These are phyloP conservation scores for Lathyrus oleraceus DNA, from an alignment of 306 rosid species.

Conservation along the genomic window DNA sequence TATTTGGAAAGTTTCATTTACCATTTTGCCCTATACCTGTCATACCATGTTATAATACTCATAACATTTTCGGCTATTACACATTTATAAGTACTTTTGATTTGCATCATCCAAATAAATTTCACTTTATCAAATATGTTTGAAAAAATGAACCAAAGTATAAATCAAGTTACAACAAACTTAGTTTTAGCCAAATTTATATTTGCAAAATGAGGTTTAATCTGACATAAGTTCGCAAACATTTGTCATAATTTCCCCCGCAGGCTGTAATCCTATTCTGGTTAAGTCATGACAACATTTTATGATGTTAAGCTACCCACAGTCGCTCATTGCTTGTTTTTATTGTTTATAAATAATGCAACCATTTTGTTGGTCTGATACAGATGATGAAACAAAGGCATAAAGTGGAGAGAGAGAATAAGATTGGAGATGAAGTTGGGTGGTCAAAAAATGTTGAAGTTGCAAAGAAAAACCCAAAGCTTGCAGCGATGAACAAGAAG, in stretches of 20 bases:
- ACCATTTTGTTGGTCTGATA: conserved; percentile 37
- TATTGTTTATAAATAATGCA: not conserved
- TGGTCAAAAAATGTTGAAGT: conserved; percentile 91
- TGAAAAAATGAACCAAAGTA: not conserved
- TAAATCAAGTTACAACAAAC: not conserved
- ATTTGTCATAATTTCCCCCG: too few relatives aligned
- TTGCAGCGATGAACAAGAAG: conserved; percentile 93
- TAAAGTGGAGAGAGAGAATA: conserved; percentile 85
- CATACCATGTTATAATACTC: not conserved
- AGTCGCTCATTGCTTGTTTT: not conserved
- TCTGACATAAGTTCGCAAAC: not conserved
- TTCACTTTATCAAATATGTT: not conserved
- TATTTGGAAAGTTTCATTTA: not conserved
- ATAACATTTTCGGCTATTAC: not conserved
- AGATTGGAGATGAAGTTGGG: conserved; percentile 88
- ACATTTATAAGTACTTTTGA: not conserved
- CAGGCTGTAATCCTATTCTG: not conserved
- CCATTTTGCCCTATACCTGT: not conserved
- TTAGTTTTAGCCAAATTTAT: not conserved
- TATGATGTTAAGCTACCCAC: conserved; percentile 17
- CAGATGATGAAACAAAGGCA: conserved; percentile 98
- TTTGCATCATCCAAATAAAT: not conserved
- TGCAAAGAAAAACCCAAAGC: conserved; percentile 84
- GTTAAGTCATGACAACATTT: conserved; percentile 19
- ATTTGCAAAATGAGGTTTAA: not conserved